Evolutionary conservation across 1,284 basidiomycete genomes (phyloP).

Genomic region (Ustilago crameri): DNA sequence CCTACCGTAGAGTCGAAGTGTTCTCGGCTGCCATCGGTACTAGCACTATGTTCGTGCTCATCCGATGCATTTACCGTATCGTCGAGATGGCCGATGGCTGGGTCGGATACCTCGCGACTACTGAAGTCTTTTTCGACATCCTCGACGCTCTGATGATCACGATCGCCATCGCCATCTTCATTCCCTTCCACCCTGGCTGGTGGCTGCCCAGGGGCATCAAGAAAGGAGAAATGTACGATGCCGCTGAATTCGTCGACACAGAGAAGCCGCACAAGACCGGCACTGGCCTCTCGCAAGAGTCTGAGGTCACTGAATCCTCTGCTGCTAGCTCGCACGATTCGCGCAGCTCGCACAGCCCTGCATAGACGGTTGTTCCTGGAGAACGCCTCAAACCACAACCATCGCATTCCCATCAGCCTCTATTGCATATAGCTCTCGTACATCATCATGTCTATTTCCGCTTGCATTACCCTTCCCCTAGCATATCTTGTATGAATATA

Average conservation of each 20-base stretch:
- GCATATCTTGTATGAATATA: too few species aligned
- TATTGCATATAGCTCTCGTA: background rate
- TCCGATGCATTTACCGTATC: slow-evolving; percentile 51
- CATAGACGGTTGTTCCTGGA: slow-evolving; percentile 2
- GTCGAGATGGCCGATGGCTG: slow-evolving; percentile 50
- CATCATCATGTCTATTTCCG: background rate
- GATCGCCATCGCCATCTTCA: slow-evolving; percentile 40
- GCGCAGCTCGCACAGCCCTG: slow-evolving; percentile 14
- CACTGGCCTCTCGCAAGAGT: slow-evolving; percentile 4
- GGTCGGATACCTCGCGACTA: slow-evolving; percentile 38
- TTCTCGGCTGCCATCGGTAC: slow-evolving; percentile 31
- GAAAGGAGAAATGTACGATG: slow-evolving; percentile 20
- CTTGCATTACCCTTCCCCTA: too few species aligned
- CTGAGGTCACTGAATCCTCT: background rate
- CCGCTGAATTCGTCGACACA: slow-evolving; percentile 9
- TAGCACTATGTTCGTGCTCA: slow-evolving; percentile 40
- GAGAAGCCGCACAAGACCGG: slow-evolving; percentile 15
- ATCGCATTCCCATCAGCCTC: background rate
- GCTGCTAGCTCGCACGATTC: slow-evolving; percentile 15
- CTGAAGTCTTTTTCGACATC: slow-evolving; percentile 37
- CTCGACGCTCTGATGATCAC: slow-evolving; percentile 47
- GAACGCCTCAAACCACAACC: too few species aligned
- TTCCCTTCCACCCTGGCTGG: slow-evolving; percentile 40
- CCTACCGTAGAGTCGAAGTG: slow-evolving; percentile 25
- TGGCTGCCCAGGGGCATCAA: slow-evolving; percentile 24